A percentile compares a stretch with the other conserved stretches of the same genome.
Conservation (phyloP, 208 protist species). For the Leishmania aethiopica region DNA sequence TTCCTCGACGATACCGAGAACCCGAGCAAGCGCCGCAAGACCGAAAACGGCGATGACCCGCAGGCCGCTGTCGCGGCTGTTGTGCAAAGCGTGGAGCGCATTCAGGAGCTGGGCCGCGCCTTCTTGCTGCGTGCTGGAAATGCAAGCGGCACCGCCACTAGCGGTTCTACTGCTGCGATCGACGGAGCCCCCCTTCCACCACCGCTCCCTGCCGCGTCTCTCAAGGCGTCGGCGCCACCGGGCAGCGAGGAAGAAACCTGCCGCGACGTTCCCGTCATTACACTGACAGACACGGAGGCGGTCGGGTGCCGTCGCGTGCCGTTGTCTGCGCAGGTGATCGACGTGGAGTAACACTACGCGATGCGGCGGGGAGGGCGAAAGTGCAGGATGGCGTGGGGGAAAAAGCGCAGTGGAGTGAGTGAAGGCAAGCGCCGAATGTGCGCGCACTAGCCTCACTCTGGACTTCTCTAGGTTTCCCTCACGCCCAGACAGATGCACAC, state of each 20-base stretch:
- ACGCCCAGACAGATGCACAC: background rate
- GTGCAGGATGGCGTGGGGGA: background rate
- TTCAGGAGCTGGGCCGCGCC: slow-evolving; percentile 18
- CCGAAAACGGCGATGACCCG: background rate
- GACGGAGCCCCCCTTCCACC: background rate
- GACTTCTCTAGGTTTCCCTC: background rate
- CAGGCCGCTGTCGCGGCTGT: background rate
- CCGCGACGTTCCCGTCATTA: slow-evolving; percentile 1
- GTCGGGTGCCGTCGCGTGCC: slow-evolving; percentile 11
- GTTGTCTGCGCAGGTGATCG: slow-evolving; percentile 25
- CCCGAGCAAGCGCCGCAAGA: slow-evolving; percentile 16
- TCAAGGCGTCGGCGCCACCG: background rate
- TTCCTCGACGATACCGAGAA: background rate
- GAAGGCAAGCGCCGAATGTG: background rate
- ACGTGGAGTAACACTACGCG: slow-evolving; percentile 17
- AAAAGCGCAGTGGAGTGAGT: background rate
- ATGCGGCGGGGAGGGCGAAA: background rate
- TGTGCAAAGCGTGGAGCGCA: slow-evolving; percentile 7
- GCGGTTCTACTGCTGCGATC: background rate
- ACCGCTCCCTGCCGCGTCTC: background rate
- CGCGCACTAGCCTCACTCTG: background rate
- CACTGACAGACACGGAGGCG: slow-evolving; percentile 22
- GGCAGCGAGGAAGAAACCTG: background rate
- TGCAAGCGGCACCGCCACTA: background rate
- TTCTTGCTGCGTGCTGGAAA: background rate